Percentiles rank a stretch among this genome's conserved stretches.
Evolutionary conservation across 345 rosid genomes (phyloP).

Genomic region (Citrus sinensis): DNA sequence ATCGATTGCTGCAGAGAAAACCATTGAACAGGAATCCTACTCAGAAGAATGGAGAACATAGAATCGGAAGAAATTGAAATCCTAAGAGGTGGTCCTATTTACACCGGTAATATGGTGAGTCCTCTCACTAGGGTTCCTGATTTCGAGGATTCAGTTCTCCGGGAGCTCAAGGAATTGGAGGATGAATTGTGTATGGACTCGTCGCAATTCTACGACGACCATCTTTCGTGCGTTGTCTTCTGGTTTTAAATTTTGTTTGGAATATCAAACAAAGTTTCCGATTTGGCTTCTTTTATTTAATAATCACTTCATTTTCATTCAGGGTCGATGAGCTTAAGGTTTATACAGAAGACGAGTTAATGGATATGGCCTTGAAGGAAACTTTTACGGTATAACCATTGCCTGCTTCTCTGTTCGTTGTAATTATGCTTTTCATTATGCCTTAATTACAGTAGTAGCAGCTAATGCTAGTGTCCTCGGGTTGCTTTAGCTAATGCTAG

Average conservation of each 20-base stretch:
- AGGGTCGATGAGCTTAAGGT: conserved; percentile 60
- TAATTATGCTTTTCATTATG: not conserved
- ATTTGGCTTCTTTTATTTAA: not conserved
- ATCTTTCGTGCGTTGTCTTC: conserved; percentile 36
- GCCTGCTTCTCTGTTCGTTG: not conserved
- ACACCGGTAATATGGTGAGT: conserved; percentile 37
- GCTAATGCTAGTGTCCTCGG: not conserved
- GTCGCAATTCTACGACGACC: conserved; percentile 9
- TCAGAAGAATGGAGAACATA: not conserved
- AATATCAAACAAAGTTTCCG: not conserved
- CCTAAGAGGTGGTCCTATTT: conserved; percentile 58
- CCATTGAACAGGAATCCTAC: not conserved
- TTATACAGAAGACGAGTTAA: conserved; percentile 46
- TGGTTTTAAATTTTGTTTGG: not conserved
- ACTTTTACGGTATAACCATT: conserved; percentile 30
- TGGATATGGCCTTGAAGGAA: conserved; percentile 56
- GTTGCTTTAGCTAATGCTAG: not conserved
- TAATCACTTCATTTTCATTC: conserved; percentile 12
- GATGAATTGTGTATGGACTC: conserved; percentile 30
- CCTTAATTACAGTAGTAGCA: not conserved
- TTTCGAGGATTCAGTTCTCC: conserved; percentile 34
- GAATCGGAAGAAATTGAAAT: conserved; percentile 8
- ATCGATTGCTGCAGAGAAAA: no score
- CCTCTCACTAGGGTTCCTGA: conserved; percentile 42
- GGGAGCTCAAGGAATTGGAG: conserved; percentile 38